Evolutionary conservation across 495 filamentous ascomycete genomes (phyloP).

Genomic region (Rhypophila decipiens): DNA sequence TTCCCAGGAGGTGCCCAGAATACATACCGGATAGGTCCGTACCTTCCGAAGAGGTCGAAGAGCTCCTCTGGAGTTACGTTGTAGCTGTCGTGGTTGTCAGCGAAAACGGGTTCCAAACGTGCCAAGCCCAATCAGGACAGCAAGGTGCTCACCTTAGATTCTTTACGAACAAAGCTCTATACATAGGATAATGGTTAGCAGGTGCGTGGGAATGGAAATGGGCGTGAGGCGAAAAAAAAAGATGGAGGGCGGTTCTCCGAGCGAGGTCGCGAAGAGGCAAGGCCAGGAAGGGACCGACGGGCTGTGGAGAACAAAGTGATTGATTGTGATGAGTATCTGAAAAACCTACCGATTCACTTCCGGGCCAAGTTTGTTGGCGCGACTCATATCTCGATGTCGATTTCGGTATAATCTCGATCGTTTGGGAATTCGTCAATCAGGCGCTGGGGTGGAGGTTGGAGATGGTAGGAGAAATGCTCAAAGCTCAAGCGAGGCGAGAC

Average conservation of each 20-base stretch:
- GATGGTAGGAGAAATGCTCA: constrained; percentile 9
- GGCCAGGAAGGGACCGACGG: constrained; percentile 1
- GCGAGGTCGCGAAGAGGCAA: background rate
- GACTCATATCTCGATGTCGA: constrained; percentile 63
- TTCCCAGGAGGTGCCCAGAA: background rate
- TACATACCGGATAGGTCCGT: constrained; percentile 82
- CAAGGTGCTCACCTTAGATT: constrained; percentile 71
- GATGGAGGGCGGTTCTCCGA: no score
- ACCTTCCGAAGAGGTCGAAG: constrained; percentile 92
- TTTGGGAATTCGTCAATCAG: constrained; percentile 12
- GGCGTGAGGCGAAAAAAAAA: constrained; percentile 1
- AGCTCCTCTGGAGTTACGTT: constrained; percentile 92
- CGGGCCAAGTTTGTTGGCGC: constrained; percentile 82
- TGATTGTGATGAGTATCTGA: background rate
- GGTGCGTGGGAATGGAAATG: constrained; percentile 7
- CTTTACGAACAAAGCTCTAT: constrained; percentile 94
- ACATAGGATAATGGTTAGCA: constrained; percentile 23
- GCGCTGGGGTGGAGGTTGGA: constrained; percentile 1
- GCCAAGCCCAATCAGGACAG: background rate
- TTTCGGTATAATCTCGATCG: constrained; percentile 16
- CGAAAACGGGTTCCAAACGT: background rate
- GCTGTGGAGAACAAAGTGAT: background rate
- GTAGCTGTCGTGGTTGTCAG: constrained; percentile 55
- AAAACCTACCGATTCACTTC: constrained; percentile 84
- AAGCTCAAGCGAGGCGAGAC: constrained; percentile 21